These are phyloP conservation scores for Lentinula novae-zelandiae DNA, from an alignment of 1,284 basidiomycete genomes.

Conservation along the genomic window DNA sequence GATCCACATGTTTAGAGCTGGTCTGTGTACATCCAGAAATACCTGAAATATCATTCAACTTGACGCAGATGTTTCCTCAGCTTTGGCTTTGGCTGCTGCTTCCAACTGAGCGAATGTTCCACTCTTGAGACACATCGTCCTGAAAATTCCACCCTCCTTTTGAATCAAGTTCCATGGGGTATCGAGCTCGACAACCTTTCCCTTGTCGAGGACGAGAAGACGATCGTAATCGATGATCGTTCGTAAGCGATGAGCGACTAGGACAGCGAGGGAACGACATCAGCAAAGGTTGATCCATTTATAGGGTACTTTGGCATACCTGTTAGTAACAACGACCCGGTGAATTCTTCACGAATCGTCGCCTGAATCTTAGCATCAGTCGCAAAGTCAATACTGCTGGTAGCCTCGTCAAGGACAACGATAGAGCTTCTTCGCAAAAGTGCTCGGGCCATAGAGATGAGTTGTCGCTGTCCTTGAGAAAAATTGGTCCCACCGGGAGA, in stretches of 20 bases:
- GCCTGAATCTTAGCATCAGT: constrained; percentile 78
- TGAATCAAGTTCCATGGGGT: constrained; percentile 76
- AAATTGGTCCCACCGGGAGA: constrained; percentile 82
- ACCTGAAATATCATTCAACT: background rate
- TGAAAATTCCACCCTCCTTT: constrained; percentile 72
- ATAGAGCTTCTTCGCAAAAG: constrained; percentile 73
- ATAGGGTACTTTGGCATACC: constrained; percentile 29
- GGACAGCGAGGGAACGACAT: background rate
- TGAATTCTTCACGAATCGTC: constrained; percentile 80
- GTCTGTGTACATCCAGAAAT: background rate
- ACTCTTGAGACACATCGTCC: constrained; percentile 79
- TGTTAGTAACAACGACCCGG: constrained; percentile 54
- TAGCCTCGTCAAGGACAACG: constrained; percentile 84
- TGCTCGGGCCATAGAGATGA: constrained; percentile 78
- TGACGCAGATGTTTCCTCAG: constrained; percentile 16
- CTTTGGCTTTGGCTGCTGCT: constrained; percentile 51
- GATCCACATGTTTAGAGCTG: no score
- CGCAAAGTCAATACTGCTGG: constrained; percentile 71
- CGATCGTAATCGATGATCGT: constrained; percentile 80
- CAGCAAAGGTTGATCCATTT: background rate
- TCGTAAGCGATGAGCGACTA: constrained; percentile 67
- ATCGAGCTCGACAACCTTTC: constrained; percentile 78
- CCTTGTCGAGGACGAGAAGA: constrained; percentile 79
- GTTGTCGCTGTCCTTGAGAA: constrained; percentile 81
- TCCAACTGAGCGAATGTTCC: constrained; percentile 73